Base-by-base conservation (phyloP, 371 early-diverging fungal genomes). In the Batrachochytrium dendrobatidis region DNA sequence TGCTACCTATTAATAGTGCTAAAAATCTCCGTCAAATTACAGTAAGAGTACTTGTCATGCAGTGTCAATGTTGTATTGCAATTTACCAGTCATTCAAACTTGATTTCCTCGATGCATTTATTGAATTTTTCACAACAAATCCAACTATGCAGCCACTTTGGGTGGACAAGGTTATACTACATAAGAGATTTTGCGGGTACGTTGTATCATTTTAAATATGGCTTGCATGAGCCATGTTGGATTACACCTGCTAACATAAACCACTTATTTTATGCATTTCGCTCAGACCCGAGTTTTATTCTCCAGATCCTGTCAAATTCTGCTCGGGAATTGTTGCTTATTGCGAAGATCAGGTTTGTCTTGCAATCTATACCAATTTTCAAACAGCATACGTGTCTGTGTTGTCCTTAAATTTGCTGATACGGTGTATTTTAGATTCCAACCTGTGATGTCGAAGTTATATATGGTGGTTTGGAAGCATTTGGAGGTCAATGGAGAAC, bases 401-500 rank as follows among this genome's bases (percentile, higher is more conserved):
- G 18, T 6, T 46, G 48, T 28, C 7, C 22, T 46, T 0, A 56
- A 25, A 49, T 25, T 18, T 15, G 44, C 25, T 22, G 57, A 56
- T 20, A 55, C 26, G 4, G 26, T 29, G 0, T 20, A 0, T 12
- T 32, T 62, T 56, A 82, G 75, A 56, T 86, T n/a, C 71, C 82
- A 1, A 39, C 49, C 48, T 52, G 58, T 50, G 86, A 86, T 56
- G 56, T 68, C 3, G 66, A 76, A 6, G 46, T 61, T 1, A 67
- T 89, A 18, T 71, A 65, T 34, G 78, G 72, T 17, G 79, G 75
- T 18, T 65, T 84, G 0, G 51, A 67, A 30, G 72, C 74, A 3
- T 74, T 76, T 53, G 88, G 89, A 3, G 89, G 87, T 17, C 70
- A 77, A 31, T 80, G 65, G 31, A 61, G 80, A 1, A 28, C 65